Base-by-base conservation (phyloP, 78 protist genomes). In the Tieghemostelium lacteum region DNA sequence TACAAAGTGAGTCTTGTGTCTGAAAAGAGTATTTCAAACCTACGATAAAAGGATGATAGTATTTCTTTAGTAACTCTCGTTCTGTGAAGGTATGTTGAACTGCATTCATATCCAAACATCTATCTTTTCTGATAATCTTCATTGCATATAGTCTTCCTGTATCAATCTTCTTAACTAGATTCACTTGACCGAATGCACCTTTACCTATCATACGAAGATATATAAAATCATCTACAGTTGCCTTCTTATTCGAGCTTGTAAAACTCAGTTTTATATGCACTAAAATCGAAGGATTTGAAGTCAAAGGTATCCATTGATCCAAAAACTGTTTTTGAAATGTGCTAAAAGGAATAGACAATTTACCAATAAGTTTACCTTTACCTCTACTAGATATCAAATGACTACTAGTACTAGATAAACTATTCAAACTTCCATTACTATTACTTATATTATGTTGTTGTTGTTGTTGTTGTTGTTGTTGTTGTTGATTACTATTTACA, bases 81-180 rank as follows among this genome's bases (percentile, higher is more conserved):
- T 97, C 98, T n/a, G 97, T 70, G 22, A 55, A 62, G 12, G 98
- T 97, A 88, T 97, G 98, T 58, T 71, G 94, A 14, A 97, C 95
- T 54, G 97, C 98, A 45, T 96, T 80, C 75, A 95, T 70, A 40
- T 64, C 76, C 36, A 96, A 55, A 52, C 95, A 58, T 26, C 72
- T 36, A 49, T 87, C 86, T 69, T 97, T 93, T 73, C 71, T 86
- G 2, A 96, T 64, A 5, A 96, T 71, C 71, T 96, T 96, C 96
- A 96, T 94, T 39, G 97, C 97, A 66, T 87, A 96, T 12, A 94
- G 14, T 29, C 94, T 58, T 33, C 86, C 76, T 20, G 88, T 73
- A 45, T 86, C 95, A n/a, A 92, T 76, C 57, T 92, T 92, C 33
- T 67, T 55, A 10, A 91, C 96, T 19, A 83, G 72, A 77, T 91